Conservation (phyloP, 352 stramenopile genomes). For the Pythium dissimile region DNA sequence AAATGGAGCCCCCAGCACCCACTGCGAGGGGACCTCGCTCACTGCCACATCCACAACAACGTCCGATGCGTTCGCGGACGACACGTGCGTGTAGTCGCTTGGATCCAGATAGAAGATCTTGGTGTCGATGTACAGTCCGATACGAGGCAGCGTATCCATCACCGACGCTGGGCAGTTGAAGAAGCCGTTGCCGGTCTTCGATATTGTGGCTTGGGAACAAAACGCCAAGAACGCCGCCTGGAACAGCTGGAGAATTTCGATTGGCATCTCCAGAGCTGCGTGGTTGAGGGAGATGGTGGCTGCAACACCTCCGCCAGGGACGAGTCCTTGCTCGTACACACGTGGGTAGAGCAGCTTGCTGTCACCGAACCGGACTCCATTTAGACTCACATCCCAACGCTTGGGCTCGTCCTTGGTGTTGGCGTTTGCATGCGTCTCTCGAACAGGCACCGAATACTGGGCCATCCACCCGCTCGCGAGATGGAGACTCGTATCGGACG, state of each 20-base stretch:
- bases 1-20: slow-evolving; percentile 6
- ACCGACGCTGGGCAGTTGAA: background rate
- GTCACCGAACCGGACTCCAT: slow-evolving; percentile 3
- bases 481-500: background rate
- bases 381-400: background rate
- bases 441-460: background rate
- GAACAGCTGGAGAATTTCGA: background rate
- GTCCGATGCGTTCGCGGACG: background rate
- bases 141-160: background rate
- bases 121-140: background rate
- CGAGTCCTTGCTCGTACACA: background rate
- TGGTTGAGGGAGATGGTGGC: slow-evolving; percentile 4
- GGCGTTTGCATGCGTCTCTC: background rate
- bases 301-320: background rate
- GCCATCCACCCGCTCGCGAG: background rate
- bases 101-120: slow-evolving; percentile 8
- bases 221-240: background rate
- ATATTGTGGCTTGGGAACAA: background rate
- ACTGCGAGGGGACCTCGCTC: background rate
- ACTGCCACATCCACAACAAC: slow-evolving; percentile 1
- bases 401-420: background rate
- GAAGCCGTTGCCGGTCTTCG: background rate
- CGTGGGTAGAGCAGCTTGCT: slow-evolving; percentile 5
- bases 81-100: slow-evolving; percentile 4
- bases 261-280: background rate